Base-by-base conservation (phyloP, 106 monocot genomes). In the Iris macrosiphon region DNA sequence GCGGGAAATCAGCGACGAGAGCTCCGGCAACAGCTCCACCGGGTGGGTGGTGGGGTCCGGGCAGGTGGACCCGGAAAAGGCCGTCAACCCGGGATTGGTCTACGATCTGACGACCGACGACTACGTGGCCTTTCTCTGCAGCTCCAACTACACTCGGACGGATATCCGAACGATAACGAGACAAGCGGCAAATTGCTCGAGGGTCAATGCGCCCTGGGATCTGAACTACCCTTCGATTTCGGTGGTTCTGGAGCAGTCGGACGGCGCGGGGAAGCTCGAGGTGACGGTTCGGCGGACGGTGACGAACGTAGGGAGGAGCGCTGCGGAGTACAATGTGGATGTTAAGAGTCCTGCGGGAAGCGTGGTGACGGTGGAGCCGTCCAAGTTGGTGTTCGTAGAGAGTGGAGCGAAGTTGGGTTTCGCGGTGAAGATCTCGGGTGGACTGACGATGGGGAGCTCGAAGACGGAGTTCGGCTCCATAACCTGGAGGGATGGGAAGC, bases 141-240 rank as follows among this genome's bases (percentile, higher is more conserved):
- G 52, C n/a, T 39, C 59, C 34, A 60, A 65, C 47, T 63, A 57
- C 49, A 35, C 15, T 0, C 31, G 42, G 33, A 28, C 4, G 0
- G 52, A 62, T 10, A 60, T 76, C 11, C 12, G 7, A 3, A 20
- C 38, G 8, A 70, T 59, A 15, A 64, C 70, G 14, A 7, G 57
- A 21, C 15, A 50, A 6, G 35, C 42, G 10, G 52, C 35, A 4
- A 37, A 76, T 23, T 76, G 76, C 30, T 64, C 76, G 0, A 7
- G 12, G 9, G 0, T 30, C 59, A 4, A 52, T 9, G 23, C 30
- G 0, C 33, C 56, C 0, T 35, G 28, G 20, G 70, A 70, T 11
- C 45, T 76, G 8, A 76, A 76, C 48, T 76, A 76, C 33, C 76
- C 76, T 3, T 70, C 76, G 1, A 70, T 76, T 40, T 51, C 70